These are phyloP conservation scores for Cytidiella melzeri DNA, from an alignment of 768 basidiomycete genomes.

Conservation along the genomic window DNA sequence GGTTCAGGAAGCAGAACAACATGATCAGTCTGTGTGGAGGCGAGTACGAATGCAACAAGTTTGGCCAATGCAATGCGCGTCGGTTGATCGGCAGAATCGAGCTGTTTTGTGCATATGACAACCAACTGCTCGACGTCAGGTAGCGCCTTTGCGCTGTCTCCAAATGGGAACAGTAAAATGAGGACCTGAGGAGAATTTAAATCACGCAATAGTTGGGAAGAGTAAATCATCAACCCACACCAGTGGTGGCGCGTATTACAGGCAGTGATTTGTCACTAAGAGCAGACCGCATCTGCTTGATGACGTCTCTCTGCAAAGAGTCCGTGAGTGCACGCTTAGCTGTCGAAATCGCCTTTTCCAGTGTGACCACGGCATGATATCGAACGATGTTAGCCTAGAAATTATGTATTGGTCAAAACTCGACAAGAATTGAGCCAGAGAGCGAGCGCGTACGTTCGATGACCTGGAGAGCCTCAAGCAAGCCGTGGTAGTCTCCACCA, in stretches of 20 bases:
- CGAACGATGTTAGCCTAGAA: conserved; percentile 73
- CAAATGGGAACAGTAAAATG: conserved; percentile 51
- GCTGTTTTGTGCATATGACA: conserved; percentile 55
- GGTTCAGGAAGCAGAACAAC: conserved; percentile 38
- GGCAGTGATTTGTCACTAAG: conserved; percentile 79
- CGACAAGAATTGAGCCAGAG: too few species aligned
- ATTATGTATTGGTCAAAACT: conserved; percentile 5
- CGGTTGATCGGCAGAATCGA: conserved; percentile 79
- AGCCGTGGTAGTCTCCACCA: conserved; percentile 72
- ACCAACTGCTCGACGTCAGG: conserved; percentile 77
- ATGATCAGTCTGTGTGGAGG: conserved; percentile 73
- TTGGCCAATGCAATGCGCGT: conserved; percentile 77
- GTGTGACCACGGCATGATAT: conserved; percentile 69
- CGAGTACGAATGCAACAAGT: conserved; percentile 78
- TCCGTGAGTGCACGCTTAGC: conserved; percentile 86
- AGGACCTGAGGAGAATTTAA: conserved; percentile 35
- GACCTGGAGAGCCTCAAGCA: conserved; percentile 65
- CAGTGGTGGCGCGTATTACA: conserved; percentile 78
- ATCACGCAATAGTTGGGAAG: conserved; percentile 12
- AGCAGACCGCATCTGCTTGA: conserved; percentile 74
- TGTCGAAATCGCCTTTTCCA: conserved; percentile 73
- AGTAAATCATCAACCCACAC: conserved; percentile 39
- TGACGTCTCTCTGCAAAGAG: conserved; percentile 65
- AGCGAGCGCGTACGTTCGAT: conserved; percentile 57
- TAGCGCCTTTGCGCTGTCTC: conserved; percentile 48